phyloP scores from a whole-genome alignment of 2,329 filamentous ascomycete species.

The Fusarium succisae region DNA sequence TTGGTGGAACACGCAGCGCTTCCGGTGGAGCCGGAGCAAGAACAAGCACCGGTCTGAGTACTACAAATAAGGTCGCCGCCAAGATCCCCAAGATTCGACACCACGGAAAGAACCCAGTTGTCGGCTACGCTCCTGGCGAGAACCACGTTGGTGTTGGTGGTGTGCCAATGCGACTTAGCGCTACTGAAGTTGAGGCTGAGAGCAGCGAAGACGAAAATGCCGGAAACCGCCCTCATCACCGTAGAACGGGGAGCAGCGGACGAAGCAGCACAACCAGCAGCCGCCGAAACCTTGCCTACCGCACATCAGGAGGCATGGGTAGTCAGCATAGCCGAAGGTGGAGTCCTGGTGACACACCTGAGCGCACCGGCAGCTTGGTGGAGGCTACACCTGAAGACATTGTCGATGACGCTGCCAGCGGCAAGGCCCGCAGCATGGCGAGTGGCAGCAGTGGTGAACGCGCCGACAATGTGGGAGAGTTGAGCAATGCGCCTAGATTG shows the following conservation, averaged over 20 bases:
- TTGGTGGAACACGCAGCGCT: conserved; percentile 64
- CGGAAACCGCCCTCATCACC: conserved; percentile 66
- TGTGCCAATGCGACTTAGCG: conserved; percentile 89
- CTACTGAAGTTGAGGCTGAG: conserved; percentile 92
- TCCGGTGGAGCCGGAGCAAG: conserved; percentile 52
- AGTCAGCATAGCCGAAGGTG: conserved; percentile 55
- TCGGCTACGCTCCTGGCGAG: conserved; percentile 79
- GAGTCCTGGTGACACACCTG: conserved; percentile 66
- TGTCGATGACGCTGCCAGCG: conserved; percentile 56
- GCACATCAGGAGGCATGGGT: conserved; percentile 59
- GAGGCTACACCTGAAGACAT: conserved; percentile 51
- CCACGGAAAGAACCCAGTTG: conserved; percentile 80
- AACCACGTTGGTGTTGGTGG: conserved; percentile 80
- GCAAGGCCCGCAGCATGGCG: conserved; percentile 59
- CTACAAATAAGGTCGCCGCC: conserved; percentile 73
- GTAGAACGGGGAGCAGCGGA: conserved; percentile 78
- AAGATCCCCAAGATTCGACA: conserved; percentile 95
- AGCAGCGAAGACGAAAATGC: conserved; percentile 80
- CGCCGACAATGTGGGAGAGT: conserved; percentile 68
- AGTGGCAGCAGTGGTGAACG: conserved; percentile 69
- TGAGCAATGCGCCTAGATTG: conserved; percentile 59
- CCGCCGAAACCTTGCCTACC: conserved; percentile 59
- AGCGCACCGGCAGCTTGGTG: conserved; percentile 63
- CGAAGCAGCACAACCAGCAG: conserved; percentile 72
- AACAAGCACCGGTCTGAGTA: conserved; percentile 70